Percentiles rank a stretch among this genome's conserved stretches.
These are phyloP conservation scores for Uncinocarpus reesii DNA, from an alignment of 2,329 filamentous ascomycete genomes.

Conservation along the genomic window DNA sequence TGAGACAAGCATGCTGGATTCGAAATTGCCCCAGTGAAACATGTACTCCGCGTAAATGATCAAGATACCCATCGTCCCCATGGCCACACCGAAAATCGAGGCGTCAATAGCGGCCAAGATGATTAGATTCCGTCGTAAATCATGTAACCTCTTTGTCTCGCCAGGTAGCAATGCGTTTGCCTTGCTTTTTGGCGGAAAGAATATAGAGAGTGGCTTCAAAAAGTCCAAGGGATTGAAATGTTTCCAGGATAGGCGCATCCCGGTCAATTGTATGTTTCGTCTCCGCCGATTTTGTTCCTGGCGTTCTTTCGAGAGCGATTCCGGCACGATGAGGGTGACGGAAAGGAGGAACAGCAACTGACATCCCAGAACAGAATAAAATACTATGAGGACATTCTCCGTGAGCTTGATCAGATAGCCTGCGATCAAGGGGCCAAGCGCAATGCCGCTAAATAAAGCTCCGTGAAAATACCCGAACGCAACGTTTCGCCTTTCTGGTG, in stretches of 20 bases:
- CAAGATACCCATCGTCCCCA: constrained; percentile 71
- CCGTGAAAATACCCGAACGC: constrained; percentile 85
- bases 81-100: constrained; percentile 67
- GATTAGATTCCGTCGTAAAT: constrained; percentile 69
- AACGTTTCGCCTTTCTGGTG: constrained; percentile 67
- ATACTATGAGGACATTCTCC: constrained; percentile 65
- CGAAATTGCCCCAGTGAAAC: constrained; percentile 73
- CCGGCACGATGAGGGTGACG: constrained; percentile 62
- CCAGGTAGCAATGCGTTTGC: constrained; percentile 24
- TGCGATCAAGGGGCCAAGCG: constrained; percentile 70
- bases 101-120: constrained; percentile 71
- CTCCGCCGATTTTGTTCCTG: constrained; percentile 62
- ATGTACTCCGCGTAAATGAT: constrained; percentile 71
- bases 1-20: constrained; percentile 72
- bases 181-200: constrained; percentile 51
- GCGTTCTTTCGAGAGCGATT: constrained; percentile 67
- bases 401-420: constrained; percentile 70
- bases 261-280: constrained; percentile 39
- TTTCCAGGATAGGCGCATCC: constrained; percentile 25
- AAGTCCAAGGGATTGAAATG: constrained; percentile 51
- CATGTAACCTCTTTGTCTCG: constrained; percentile 49
- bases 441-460: constrained; percentile 79
- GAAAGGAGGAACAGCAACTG: constrained; percentile 66
- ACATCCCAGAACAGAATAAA: constrained; percentile 66
- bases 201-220: constrained; percentile 63